phyloP scores from a whole-genome alignment of 257 asterid genomes.

The Solanum tarijense region DNA sequence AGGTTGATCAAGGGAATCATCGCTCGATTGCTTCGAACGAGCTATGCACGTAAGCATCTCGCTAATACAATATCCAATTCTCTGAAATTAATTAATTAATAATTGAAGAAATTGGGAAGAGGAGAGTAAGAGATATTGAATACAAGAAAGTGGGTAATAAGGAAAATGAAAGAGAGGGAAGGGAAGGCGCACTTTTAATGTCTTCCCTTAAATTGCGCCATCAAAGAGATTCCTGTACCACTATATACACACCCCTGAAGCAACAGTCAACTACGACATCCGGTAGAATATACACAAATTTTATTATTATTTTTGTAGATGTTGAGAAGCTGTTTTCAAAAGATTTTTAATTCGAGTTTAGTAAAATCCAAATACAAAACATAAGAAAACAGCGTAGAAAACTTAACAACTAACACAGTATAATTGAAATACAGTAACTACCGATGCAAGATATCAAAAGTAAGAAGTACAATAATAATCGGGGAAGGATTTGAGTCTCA shows the following conservation, averaged over 20 bases:
- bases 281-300: too few species aligned
- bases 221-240: slow-evolving; percentile 8
- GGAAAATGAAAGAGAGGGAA: neutral
- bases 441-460: too few species aligned
- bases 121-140: neutral
- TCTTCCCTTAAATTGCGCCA: slow-evolving; percentile 42
- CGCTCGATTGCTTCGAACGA: slow-evolving; percentile 59
- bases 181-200: slow-evolving; percentile 17
- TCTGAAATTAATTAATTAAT: too few species aligned
- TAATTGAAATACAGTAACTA: neutral
- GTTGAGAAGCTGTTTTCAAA: fast-evolving
- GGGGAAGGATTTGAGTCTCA: neutral
- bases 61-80: neutral
- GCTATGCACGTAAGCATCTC: slow-evolving; percentile 91
- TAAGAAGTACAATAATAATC: too few species aligned
- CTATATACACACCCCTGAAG: neutral
- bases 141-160: neutral
- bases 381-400: too few species aligned
- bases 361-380: too few species aligned
- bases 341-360: too few species aligned
- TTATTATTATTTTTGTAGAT: too few species aligned
- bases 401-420: neutral
- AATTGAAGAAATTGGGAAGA: neutral
- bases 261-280: neutral
- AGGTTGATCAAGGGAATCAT: slow-evolving; percentile 35